phyloP scores from a whole-genome alignment of 257 asterid genomes.

The Forsythia suspensa region DNA sequence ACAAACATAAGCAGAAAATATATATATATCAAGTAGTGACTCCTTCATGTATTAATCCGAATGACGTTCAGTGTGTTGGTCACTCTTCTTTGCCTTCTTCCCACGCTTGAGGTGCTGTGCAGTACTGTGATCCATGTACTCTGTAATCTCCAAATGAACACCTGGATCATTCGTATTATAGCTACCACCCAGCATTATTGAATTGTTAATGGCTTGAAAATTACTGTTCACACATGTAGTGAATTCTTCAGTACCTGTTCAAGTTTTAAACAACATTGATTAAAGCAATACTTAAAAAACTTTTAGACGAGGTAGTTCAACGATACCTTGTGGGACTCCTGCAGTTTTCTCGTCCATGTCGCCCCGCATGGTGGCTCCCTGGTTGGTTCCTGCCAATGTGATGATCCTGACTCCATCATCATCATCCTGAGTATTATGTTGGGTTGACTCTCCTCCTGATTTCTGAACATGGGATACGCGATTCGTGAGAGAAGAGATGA shows the following conservation, averaged over 20 bases:
- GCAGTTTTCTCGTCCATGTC: constrained; percentile 45
- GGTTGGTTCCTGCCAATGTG: constrained; percentile 78
- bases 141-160: constrained; percentile 76
- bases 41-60: constrained; percentile 6
- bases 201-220: constrained; percentile 89
- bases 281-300: too few species aligned
- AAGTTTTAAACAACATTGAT: too few species aligned
- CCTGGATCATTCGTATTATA: constrained; percentile 84
- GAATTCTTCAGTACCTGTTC: constrained; percentile 36
- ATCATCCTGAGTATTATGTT: constrained; percentile 38
- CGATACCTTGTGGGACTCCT: constrained; percentile 13
- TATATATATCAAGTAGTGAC: neutral
- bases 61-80: constrained; percentile 20
- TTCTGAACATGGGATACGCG: constrained; percentile 46
- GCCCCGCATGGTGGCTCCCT: constrained; percentile 87
- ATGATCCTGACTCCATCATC: constrained; percentile 62
- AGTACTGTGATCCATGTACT: constrained; percentile 32
- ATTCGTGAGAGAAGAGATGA: constrained; percentile 59
- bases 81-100: constrained; percentile 37
- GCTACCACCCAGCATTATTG: constrained; percentile 86
- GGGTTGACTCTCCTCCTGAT: constrained; percentile 30
- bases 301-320: too few species aligned
- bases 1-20: neutral
- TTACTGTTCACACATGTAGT: constrained; percentile 77
- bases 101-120: constrained; percentile 16